These are phyloP conservation scores for Neurospora pannonica DNA, from an alignment of 495 filamentous ascomycete species.

Conservation along the genomic window DNA sequence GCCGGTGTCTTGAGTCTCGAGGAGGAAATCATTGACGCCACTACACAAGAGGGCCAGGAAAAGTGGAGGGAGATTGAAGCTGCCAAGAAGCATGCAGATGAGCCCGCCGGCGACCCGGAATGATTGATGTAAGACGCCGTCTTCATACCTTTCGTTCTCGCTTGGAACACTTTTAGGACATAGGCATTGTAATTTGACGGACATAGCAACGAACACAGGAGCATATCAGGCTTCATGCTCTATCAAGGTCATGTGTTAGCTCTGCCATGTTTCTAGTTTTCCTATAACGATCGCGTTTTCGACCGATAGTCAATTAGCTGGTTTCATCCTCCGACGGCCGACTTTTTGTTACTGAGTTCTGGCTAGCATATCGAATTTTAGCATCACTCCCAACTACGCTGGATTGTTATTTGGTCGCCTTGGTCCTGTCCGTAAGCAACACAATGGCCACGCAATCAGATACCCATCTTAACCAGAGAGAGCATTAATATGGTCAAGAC, in stretches of 20 bases:
- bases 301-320: neutral
- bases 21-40: slow-evolving; percentile 88
- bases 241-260: neutral
- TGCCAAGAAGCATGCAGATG: slow-evolving; percentile 20
- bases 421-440: neutral
- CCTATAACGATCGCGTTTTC: neutral
- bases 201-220: neutral
- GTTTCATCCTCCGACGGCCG: neutral
- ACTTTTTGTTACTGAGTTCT: neutral
- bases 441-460: neutral
- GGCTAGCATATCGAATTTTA: neutral
- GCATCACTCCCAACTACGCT: neutral
- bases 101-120: slow-evolving; percentile 24
- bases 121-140: slow-evolving; percentile 3
- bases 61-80: slow-evolving; percentile 71
- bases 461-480: neutral
- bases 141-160: neutral
- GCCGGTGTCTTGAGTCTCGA: slow-evolving; percentile 89
- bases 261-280: neutral
- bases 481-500: neutral
- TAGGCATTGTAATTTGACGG: neutral
- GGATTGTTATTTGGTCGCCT: neutral
- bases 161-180: neutral
- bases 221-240: neutral
- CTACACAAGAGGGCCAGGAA: slow-evolving; percentile 80